A percentile compares a stretch with the other conserved stretches of the same genome.
Evolutionary conservation across 225 moss, liverwort and hornwort genomes (phyloP).

Genomic region (Ulota crispa): DNA sequence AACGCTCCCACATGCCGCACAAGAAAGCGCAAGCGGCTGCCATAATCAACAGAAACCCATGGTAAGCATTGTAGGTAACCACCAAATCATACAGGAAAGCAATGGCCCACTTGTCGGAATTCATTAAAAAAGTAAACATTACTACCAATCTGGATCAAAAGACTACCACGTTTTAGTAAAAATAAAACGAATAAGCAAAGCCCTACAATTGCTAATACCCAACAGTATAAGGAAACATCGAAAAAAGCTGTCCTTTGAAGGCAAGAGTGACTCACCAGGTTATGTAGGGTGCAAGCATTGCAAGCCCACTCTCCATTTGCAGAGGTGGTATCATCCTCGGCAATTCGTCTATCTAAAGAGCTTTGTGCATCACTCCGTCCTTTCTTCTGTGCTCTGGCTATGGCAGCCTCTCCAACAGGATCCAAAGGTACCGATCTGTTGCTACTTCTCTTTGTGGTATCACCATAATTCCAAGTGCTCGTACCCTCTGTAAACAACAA

Average conservation of each 20-base stretch:
- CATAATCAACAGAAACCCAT: conserved; percentile 9
- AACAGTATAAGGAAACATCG: not conserved
- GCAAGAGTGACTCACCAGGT: conserved; percentile 52
- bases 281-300: conserved; percentile 73
- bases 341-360: conserved; percentile 13
- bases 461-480: conserved; percentile 20
- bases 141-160: conserved; percentile 1
- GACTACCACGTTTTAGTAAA: not conserved
- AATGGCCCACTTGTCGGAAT: not conserved
- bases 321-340: conserved; percentile 24
- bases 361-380: conserved; percentile 33
- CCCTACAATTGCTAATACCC: not conserved
- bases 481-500: conserved; percentile 27
- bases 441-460: conserved; percentile 26
- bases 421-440: conserved; percentile 21
- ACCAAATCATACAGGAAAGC: not conserved
- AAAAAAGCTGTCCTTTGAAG: not conserved
- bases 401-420: conserved; percentile 47
- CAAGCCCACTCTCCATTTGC: conserved; percentile 59
- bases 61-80: conserved; percentile 2
- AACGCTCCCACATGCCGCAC: conserved; percentile 64
- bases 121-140: not conserved
- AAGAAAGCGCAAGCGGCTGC: conserved; percentile 64
- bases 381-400: conserved; percentile 43
- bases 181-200: not conserved